Evolutionary conservation across 345 rosid genomes (phyloP).

Genomic region (Populus davidiana): DNA sequence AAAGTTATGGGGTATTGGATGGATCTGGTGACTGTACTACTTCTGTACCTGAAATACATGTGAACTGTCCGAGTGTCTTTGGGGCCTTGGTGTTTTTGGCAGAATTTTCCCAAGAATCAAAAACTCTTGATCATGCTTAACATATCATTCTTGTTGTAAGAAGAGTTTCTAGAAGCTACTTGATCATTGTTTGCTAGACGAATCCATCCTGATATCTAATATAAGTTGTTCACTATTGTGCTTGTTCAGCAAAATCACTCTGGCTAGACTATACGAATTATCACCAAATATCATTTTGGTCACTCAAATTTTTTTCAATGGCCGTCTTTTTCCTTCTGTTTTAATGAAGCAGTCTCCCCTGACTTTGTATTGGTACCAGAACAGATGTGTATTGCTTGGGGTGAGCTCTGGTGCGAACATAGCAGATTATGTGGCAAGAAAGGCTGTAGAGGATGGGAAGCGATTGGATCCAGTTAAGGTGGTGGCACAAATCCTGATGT

Average conservation of each 20-base stretch:
- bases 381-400: constrained; percentile 91
- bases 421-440: constrained; percentile 70
- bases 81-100: background rate
- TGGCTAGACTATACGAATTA: background rate
- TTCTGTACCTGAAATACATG: background rate
- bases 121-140: background rate
- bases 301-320: background rate
- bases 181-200: background rate
- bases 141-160: background rate
- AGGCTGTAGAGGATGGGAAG: constrained; percentile 69
- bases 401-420: constrained; percentile 93
- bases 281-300: background rate
- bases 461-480: constrained; percentile 78
- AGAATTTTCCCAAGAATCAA: background rate
- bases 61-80: background rate
- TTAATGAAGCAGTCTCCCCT: background rate
- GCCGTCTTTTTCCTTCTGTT: background rate
- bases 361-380: constrained; percentile 10
- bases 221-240: background rate
- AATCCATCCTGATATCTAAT: background rate
- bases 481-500: constrained; percentile 89
- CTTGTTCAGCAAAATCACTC: background rate
- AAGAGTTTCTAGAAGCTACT: background rate
- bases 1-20: background rate
- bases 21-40: background rate